A percentile compares a stretch with the other conserved stretches of the same genome.
phyloP scores from a whole-genome alignment of 192 early-diverging fungal species.

The Podila clonocystis region DNA sequence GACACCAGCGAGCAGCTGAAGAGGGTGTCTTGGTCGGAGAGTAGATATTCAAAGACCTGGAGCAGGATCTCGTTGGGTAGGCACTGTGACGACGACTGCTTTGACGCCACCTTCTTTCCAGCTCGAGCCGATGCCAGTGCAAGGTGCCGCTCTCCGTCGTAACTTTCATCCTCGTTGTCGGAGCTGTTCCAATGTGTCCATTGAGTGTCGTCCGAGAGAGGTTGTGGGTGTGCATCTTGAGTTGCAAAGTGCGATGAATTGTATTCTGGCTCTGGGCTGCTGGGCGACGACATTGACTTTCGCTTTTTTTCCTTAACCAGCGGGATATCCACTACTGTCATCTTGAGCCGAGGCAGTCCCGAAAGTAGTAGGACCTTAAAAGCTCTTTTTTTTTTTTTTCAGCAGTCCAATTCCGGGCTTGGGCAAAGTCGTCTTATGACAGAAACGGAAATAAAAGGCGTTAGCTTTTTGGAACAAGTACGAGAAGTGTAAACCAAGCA shows the following conservation, averaged over 20 bases:
- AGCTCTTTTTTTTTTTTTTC: too few relatives aligned
- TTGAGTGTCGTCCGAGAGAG: not conserved
- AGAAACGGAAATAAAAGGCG: too few relatives aligned
- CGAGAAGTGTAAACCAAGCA: too few relatives aligned
- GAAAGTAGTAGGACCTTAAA: too few relatives aligned
- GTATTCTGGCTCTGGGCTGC: too few relatives aligned
- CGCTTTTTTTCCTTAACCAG: too few relatives aligned
- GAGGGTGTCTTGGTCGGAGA: slow-evolving; percentile 31
- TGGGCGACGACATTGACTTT: not conserved
- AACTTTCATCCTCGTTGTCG: not conserved
- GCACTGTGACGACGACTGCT: not conserved
- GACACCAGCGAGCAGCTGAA: slow-evolving; percentile 44
- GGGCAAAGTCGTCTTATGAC: too few relatives aligned
- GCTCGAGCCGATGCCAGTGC: slow-evolving; percentile 14
- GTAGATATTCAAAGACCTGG: slow-evolving; percentile 52
- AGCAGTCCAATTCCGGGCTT: too few relatives aligned
- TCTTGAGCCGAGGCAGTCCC: too few relatives aligned
- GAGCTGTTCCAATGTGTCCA: not conserved
- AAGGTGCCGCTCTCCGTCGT: not conserved
- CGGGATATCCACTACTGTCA: too few relatives aligned
- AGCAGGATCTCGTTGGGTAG: slow-evolving; percentile 57
- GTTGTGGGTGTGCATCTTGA: not conserved
- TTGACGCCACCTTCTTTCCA: slow-evolving; percentile 5
- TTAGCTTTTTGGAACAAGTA: too few relatives aligned
- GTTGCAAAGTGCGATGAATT: not conserved